Evolutionary conservation across 495 filamentous ascomycete species (phyloP).

Genomic region (Extremus antarcticus): DNA sequence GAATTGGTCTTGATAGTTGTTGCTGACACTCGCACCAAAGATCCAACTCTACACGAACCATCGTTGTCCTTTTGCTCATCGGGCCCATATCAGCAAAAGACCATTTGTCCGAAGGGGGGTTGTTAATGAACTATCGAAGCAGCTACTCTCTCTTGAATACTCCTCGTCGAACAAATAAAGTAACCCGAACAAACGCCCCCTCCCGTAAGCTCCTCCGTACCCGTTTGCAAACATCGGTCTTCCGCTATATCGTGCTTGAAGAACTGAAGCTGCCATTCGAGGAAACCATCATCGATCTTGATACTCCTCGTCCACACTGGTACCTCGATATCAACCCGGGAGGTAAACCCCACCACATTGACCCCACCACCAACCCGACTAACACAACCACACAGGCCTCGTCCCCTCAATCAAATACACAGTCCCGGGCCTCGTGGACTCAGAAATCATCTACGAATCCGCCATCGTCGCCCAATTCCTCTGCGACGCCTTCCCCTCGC

Average conservation of each 20-base stretch:
- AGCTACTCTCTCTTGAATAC: too few species aligned
- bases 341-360: conserved; percentile 23
- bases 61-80: conserved; percentile 70
- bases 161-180: too few species aligned
- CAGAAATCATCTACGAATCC: conserved; percentile 59
- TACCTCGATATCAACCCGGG: conserved; percentile 80
- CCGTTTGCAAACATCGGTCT: conserved; percentile 53
- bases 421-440: conserved; percentile 39
- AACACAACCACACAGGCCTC: conserved; percentile 37
- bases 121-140: too few species aligned
- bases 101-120: too few species aligned
- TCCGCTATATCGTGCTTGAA: conserved; percentile 39
- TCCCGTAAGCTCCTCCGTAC: too few species aligned
- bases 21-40: too few species aligned
- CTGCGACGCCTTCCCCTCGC: conserved; percentile 44
- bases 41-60: conserved; percentile 55
- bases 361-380: not conserved
- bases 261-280: conserved; percentile 65
- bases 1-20: too few species aligned
- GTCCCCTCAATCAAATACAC: conserved; percentile 60
- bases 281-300: conserved; percentile 70
- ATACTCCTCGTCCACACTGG: conserved; percentile 62
- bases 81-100: too few species aligned
- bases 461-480: conserved; percentile 69
- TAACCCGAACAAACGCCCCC: too few species aligned